Evolutionary conservation across 2,329 filamentous ascomycete species (phyloP).

Genomic region (Torrubiellomyces zombiae): DNA sequence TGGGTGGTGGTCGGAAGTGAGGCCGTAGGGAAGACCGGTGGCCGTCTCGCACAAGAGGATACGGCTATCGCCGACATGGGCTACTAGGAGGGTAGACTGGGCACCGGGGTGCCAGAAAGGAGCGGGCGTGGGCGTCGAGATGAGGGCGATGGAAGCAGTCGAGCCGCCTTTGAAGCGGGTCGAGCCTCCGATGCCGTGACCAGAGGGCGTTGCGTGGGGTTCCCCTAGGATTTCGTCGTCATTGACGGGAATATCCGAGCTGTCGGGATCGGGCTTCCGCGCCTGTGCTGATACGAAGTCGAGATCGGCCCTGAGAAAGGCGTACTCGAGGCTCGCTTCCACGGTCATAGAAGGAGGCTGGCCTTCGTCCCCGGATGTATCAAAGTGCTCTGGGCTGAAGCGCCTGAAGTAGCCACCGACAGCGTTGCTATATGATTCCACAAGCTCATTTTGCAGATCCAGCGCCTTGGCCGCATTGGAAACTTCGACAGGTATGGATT

Average conservation of each 20-base stretch:
- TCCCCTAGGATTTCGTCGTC: constrained; percentile 64
- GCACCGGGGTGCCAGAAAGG: constrained; percentile 92
- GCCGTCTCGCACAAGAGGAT: constrained; percentile 77
- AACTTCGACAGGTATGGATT: constrained; percentile 30
- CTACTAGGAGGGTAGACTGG: constrained; percentile 67
- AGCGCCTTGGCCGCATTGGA: constrained; percentile 44
- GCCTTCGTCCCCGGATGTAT: constrained; percentile 16
- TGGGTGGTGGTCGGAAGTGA: constrained; percentile 87
- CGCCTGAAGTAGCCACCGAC: constrained; percentile 91
- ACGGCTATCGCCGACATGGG: constrained; percentile 86
- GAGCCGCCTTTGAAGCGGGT: constrained; percentile 84
- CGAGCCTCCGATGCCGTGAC: constrained; percentile 51
- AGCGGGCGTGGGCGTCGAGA: constrained; percentile 78
- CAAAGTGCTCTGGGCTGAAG: constrained; percentile 70
- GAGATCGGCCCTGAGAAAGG: constrained; percentile 83
- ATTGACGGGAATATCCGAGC: constrained; percentile 68
- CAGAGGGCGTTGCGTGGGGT: constrained; percentile 35
- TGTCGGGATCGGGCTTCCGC: constrained; percentile 57
- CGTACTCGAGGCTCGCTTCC: constrained; percentile 72
- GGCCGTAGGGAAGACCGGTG: constrained; percentile 60
- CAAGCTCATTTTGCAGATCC: constrained; percentile 51
- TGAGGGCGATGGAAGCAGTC: constrained; percentile 75
- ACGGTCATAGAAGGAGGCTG: constrained; percentile 36
- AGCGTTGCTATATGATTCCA: constrained; percentile 63
- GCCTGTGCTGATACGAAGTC: constrained; percentile 89